Evolutionary conservation across 495 filamentous ascomycete genomes (phyloP), one percentile per base, ranked within the genome.

Genomic region (Darksidea phi): DNA sequence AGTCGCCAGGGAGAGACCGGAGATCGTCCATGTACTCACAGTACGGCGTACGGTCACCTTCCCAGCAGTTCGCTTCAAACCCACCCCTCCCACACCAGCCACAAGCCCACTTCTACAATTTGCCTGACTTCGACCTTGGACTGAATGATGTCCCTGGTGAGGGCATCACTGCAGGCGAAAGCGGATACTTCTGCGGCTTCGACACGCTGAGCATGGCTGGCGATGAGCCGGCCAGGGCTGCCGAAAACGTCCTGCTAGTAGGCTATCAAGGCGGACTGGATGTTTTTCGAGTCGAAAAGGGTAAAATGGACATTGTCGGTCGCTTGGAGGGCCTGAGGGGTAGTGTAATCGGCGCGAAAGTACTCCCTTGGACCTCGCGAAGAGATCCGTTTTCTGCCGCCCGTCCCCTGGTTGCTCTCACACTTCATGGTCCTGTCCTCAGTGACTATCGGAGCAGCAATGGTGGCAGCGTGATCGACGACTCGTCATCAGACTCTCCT

Each of bases 41-140:
- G 21, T 78, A 76, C 53, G 72, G 76, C 11, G 70, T 76, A 12
- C 72, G 72, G 21, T 32, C 50, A 7, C 74, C 77, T 28, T 70
- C 24, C 3, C 13, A 21, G 46, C 12, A 23, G 11, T 61, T 75
- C 43, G 71, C 69, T 15, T 74, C 76, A 17, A 79, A 85, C 54
- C 85, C 85, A n/a, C 89, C 90, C 32, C 82, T 86, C 18, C 90
- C 90, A 6, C 90, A 95, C 74, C 82, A 90, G 52, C 85, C 87
- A 0, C 91, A 95, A 73, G 77, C 89, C 8, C 80, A 87, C 71
- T 87, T 82, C 71, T 85, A 84, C 67, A 76, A 78, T 15, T 74
- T 80, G 1, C 85, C 83, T 1, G 79, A 86, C 20, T 73, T 84
- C 20, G 79, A 84, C 63, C 80, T 54, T 68, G 78, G 38, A 37